Base-by-base conservation (phyloP, 805 yeast species). In the Yamadazyma laniorum region DNA sequence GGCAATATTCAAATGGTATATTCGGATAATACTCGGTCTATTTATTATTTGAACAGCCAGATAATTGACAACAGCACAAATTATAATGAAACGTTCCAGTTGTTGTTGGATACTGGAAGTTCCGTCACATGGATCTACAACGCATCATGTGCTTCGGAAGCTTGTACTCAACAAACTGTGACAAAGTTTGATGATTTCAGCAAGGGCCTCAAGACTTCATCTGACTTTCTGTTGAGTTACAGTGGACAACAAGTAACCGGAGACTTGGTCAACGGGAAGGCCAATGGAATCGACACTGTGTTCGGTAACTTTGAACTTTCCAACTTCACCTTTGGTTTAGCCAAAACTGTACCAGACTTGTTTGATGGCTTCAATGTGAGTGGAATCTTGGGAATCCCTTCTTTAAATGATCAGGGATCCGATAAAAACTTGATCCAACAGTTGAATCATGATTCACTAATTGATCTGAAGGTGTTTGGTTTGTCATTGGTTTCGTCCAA, bases 31-130 rank as follows among this genome's bases (percentile, higher is more conserved):
- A 38, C 51, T 7, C 44, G 49, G 14, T 50, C 61, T 7, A 48
- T 53, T n/a, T 52, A 51, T 30, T 54, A 48, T 32, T 32, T 53
- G 25, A 37, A 44, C 18, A 29, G 39, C 9, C 28, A 48, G 6
- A 35, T 62, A 18, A 40, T 53, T 16, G 55, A 59, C 23, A 33
- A 58, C 0, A 51, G 48, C 18, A 32, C 54, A 3, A 35, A 49
- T 19, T 53, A 55, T 29, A 48, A 63, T n/a, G 52, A 53, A n/a
- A 59, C 60, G 22, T 77, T 70, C 47, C 75, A 76, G 4, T 58
- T 81, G 27, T 65, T 81, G 14, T 58, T 81, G 13, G 87, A 81
- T 55, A 81, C 87, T 0, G 86, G 84, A 5, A 77, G 83, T 18
- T 79, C 80, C 13, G 73, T 79, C 40, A 53, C 79, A 2, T 81